These are phyloP conservation scores for Penicillium psychrosexuale DNA, from an alignment of 2,329 filamentous ascomycete genomes.

Conservation along the genomic window DNA sequence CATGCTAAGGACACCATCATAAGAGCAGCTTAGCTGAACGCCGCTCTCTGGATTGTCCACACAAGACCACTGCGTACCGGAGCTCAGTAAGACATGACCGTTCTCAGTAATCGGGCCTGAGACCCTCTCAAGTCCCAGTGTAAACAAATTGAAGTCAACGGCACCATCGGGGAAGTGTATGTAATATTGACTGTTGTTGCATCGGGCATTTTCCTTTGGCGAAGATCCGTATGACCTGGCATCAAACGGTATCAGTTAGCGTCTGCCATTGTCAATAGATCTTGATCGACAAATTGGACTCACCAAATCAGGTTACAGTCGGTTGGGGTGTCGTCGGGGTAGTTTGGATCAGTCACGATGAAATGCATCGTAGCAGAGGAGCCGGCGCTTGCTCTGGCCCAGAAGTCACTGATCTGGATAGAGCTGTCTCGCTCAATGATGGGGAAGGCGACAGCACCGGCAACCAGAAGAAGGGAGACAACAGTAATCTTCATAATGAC, in stretches of 20 bases:
- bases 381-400: neutral
- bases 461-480: conserved; percentile 14
- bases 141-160: conserved; percentile 20
- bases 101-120: conserved; percentile 20
- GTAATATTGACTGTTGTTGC: conserved; percentile 25
- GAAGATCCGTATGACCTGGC: conserved; percentile 14
- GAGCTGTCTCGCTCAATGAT: conserved; percentile 3
- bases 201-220: conserved; percentile 20
- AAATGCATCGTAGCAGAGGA: conserved; percentile 20
- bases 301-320: conserved; percentile 28
- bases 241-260: neutral
- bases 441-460: conserved; percentile 16
- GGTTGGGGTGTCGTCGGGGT: conserved; percentile 24
- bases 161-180: conserved; percentile 23
- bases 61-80: conserved; percentile 22
- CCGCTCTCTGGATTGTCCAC: conserved; percentile 7
- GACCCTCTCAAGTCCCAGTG: conserved; percentile 20
- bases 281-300: neutral
- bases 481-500: conserved; percentile 18
- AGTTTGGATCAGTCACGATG: conserved; percentile 21
- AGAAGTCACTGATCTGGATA: conserved; percentile 18
- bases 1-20: conserved; percentile 17
- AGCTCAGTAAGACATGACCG: conserved; percentile 16
- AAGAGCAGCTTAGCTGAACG: conserved; percentile 15
- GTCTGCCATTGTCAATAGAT: neutral